These are phyloP conservation scores for Talaromyces proteolyticus DNA, from an alignment of 495 filamentous ascomycete species.

Conservation along the genomic window DNA sequence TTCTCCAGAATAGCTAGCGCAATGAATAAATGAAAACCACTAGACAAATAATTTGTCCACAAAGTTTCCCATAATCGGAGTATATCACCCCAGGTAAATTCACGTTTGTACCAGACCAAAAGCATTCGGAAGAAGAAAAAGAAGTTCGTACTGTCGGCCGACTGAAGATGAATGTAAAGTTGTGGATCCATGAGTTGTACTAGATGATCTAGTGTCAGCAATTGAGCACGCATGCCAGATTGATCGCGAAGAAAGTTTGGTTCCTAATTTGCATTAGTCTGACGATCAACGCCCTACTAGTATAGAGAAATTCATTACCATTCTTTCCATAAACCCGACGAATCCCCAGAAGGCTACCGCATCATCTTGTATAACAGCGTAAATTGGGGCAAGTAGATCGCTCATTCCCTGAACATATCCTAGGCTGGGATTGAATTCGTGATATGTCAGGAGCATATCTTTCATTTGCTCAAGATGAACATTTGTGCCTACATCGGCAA, in stretches of 20 bases:
- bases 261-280: constrained; percentile 44
- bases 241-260: constrained; percentile 96
- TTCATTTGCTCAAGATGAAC: constrained; percentile 98
- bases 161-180: constrained; percentile 83
- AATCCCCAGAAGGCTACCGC: constrained; percentile 97
- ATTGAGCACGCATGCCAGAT: constrained; percentile 88
- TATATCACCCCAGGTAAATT: constrained; percentile 85
- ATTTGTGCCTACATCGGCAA: constrained; percentile 85
- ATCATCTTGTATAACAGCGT: constrained; percentile 95
- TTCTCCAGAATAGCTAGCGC: constrained; percentile 94
- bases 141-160: constrained; percentile 92
- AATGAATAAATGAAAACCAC: constrained; percentile 90
- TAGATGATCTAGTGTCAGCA: constrained; percentile 84
- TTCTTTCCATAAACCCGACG: constrained; percentile 91
- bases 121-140: constrained; percentile 99
- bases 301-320: constrained; percentile 37
- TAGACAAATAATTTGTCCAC: constrained; percentile 88
- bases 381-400: constrained; percentile 90
- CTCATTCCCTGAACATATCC: constrained; percentile 99
- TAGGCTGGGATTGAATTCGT: constrained; percentile 88
- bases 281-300: background rate
- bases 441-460: constrained; percentile 97
- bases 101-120: constrained; percentile 96
- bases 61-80: constrained; percentile 86
- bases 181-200: constrained; percentile 95